These are phyloP conservation scores for Podospora conica DNA, from an alignment of 495 filamentous ascomycete genomes.

Conservation along the genomic window DNA sequence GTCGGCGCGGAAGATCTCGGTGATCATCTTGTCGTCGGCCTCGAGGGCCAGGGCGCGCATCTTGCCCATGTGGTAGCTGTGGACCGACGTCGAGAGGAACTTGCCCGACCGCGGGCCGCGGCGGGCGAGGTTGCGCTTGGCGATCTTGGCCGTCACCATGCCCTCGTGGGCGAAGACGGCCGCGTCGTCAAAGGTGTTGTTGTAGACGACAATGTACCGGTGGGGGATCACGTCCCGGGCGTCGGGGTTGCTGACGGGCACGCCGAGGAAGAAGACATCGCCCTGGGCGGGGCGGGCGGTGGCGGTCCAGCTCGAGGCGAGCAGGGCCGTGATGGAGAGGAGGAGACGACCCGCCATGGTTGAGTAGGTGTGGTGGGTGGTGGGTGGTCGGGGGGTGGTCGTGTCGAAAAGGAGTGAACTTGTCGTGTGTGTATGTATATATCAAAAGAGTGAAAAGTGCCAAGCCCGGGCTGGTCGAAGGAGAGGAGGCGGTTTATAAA, in stretches of 20 bases:
- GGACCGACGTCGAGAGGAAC: slow-evolving; percentile 35
- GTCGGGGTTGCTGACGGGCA: slow-evolving; percentile 40
- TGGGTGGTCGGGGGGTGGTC: background rate
- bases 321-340: slow-evolving; percentile 25
- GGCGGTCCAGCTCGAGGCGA: slow-evolving; percentile 26
- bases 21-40: slow-evolving; percentile 42
- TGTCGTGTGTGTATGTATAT: background rate
- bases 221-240: slow-evolving; percentile 36
- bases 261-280: slow-evolving; percentile 29
- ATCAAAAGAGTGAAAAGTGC: slow-evolving; percentile 4
- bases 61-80: slow-evolving; percentile 35
- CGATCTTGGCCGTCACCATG: slow-evolving; percentile 36
- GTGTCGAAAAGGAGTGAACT: slow-evolving; percentile 1
- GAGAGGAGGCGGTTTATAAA: slow-evolving; percentile 5
- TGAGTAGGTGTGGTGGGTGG: background rate
- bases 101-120: slow-evolving; percentile 33
- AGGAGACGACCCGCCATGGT: slow-evolving; percentile 28
- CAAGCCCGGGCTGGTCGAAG: background rate
- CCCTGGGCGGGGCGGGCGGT: slow-evolving; percentile 27
- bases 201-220: slow-evolving; percentile 48
- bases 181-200: slow-evolving; percentile 36
- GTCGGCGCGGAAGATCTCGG: slow-evolving; percentile 36
- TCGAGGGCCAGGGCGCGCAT: slow-evolving; percentile 47
- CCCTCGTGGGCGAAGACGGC: slow-evolving; percentile 37
- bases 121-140: slow-evolving; percentile 44